Evolutionary conservation across 257 asterid species (phyloP).

Genomic region (Lithospermum erythrorhizon): DNA sequence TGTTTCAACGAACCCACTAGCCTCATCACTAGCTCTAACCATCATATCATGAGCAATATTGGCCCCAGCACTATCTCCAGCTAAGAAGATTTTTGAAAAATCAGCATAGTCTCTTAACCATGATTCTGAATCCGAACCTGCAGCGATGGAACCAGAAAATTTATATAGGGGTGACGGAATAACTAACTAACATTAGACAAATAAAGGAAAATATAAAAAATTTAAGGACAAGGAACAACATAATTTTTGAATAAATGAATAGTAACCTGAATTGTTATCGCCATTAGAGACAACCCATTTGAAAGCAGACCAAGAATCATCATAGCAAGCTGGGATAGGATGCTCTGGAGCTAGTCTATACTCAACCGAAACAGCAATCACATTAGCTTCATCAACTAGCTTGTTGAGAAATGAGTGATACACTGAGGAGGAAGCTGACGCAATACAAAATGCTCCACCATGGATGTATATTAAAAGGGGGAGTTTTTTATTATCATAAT

Average conservation of each 20-base stretch:
- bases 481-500: conserved; percentile 21
- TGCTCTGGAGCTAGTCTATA: conserved; percentile 47
- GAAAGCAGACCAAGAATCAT: conserved; percentile 42
- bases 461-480: conserved; percentile 65
- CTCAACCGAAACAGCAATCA: conserved; percentile 29
- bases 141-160: too few relatives aligned
- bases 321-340: conserved; percentile 56
- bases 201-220: too few relatives aligned
- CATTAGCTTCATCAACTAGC: conserved; percentile 35
- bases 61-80: conserved; percentile 1
- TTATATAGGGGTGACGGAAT: too few relatives aligned
- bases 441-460: conserved; percentile 59
- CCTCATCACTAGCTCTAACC: neutral
- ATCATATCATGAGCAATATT: conserved; percentile 1
- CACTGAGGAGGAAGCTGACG: conserved; percentile 34
- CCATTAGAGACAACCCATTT: conserved; percentile 24
- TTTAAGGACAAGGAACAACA: too few relatives aligned
- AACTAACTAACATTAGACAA: too few relatives aligned
- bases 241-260: too few relatives aligned
- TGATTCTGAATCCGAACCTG: neutral
- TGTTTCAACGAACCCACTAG: neutral
- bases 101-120: neutral
- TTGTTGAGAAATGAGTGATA: conserved; percentile 22
- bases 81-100: neutral
- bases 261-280: neutral